phyloP scores from a whole-genome alignment of 2,329 filamentous ascomycete species.

The Diaporthe citri region DNA sequence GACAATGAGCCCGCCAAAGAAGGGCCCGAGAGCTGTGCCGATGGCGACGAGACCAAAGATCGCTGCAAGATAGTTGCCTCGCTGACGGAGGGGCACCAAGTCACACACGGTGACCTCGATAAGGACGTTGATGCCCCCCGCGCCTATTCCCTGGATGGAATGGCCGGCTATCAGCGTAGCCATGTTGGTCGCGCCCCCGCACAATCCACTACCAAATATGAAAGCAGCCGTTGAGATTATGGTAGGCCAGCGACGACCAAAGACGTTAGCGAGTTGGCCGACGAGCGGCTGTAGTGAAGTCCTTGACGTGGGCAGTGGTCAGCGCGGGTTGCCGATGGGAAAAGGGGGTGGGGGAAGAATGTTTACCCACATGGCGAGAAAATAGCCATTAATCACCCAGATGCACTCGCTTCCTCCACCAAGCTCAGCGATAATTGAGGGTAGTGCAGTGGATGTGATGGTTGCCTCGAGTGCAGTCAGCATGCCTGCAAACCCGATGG shows the following conservation, averaged over 20 bases:
- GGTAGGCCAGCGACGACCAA: constrained; percentile 60
- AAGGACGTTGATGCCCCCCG: constrained; percentile 51
- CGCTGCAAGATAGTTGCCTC: constrained; percentile 54
- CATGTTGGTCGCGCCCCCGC: constrained; percentile 58
- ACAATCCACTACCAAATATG: constrained; percentile 64
- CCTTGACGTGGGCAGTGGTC: constrained; percentile 24
- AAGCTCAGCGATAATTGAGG: constrained; percentile 44
- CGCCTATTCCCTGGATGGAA: constrained; percentile 62
- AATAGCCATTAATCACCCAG: constrained; percentile 45
- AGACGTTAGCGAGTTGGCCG: constrained; percentile 57
- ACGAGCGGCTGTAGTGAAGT: constrained; percentile 61
- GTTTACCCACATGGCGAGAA: constrained; percentile 45
- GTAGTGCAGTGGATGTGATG: constrained; percentile 45
- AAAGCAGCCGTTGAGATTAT: constrained; percentile 60
- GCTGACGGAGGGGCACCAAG: constrained; percentile 47
- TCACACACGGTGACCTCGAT: constrained; percentile 46
- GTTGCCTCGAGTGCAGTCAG: constrained; percentile 45
- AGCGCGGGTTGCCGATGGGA: background rate
- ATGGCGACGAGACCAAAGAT: constrained; percentile 42
- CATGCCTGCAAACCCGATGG: constrained; percentile 23
- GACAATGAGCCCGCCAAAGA: constrained; percentile 26
- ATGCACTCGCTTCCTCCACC: constrained; percentile 43
- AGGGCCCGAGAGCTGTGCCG: constrained; percentile 6
- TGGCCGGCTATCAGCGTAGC: constrained; percentile 63
- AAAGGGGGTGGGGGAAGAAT: background rate